Evolutionary conservation across 176 grass and related monocot genomes (phyloP).

Genomic region (Rhynchospora tenuis): DNA sequence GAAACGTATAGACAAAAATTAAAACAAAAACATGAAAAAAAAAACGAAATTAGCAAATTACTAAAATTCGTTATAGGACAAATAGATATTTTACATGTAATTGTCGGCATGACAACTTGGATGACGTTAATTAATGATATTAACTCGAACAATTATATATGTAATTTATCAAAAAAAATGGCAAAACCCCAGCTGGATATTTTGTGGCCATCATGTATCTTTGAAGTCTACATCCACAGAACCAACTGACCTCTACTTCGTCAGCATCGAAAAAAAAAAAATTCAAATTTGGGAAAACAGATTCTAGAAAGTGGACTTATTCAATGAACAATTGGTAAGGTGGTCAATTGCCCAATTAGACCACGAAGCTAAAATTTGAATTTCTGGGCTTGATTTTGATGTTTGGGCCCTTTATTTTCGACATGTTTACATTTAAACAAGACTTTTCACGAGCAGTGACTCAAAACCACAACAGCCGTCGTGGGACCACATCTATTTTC

Average conservation of each 20-base stretch:
- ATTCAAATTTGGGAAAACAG: not conserved
- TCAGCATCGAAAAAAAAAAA: not conserved
- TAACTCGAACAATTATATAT: not conserved
- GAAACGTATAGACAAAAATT: not conserved
- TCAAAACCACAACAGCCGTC: not conserved
- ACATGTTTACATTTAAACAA: slow-evolving; percentile 16
- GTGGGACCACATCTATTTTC: not conserved
- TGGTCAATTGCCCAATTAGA: not conserved
- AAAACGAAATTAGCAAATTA: not conserved
- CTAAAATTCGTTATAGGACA: not conserved
- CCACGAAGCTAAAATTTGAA: not conserved
- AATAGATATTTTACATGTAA: not conserved
- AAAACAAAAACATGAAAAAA: not conserved
- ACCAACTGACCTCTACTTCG: not conserved
- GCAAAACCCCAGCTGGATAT: not conserved
- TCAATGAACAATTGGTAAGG: slow-evolving; percentile 8
- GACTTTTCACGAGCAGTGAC: not conserved
- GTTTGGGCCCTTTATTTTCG: slow-evolving; percentile 10
- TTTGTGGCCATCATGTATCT: slow-evolving; percentile 9
- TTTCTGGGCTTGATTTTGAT: not conserved
- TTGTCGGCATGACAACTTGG: not conserved
- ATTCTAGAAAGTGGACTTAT: slow-evolving; percentile 14
- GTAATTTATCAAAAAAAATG: not conserved
- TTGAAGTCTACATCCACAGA: slow-evolving; percentile 15
- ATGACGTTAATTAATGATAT: slow-evolving; percentile 4